Base-by-base conservation (phyloP, 345 rosid species). In the Anastatica hierochuntica region DNA sequence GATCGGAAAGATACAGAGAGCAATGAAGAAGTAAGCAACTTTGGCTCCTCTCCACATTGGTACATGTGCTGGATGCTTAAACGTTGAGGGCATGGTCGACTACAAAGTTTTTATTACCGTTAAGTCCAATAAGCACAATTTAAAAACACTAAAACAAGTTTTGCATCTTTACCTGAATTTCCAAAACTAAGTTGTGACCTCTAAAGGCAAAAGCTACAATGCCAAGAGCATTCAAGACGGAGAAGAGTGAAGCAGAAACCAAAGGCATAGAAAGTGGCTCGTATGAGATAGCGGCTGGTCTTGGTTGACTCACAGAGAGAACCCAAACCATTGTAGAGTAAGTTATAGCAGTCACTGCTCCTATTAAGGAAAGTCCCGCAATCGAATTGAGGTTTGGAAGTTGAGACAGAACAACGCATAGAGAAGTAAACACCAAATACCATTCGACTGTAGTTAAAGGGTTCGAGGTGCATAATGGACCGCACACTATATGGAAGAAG, bases 41-140 rank as follows among this genome's bases (percentile, higher is more conserved):
- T 90, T 90, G 61, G 95, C 98, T 75, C 98, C 95, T 75, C 73
- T 90, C 98, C 98, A 84, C 98, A 87, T 90, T 11, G 96, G 98
- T 26, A 90, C 89, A 64, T 84, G 94, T 68, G 98, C 96, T 6
- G 98, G 98, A 63, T 84, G 96, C 78, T 90, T 90, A 60, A 87
- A 80, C 8, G 96, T 90, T 16, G 98, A 90, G 54, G 98, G 96
- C 98, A 90, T 90, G 14, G 98, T 90, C 48, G 98, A 83, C 96
- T 90, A 59, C 37, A 60, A 59, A 6, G 1, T n/a, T 24, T 48
- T 14, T 37, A 60, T 45, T 2, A 60, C 27, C 27, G 27, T 24
- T 24, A 60, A 40, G 4, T 20, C 56, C 39, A 53, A 13, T 20
- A 36, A 12, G 10, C 14, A 45, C 38, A 7, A 41, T 15, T 40